These are phyloP conservation scores for Vitis rupestris DNA, from an alignment of 164 flowering plant species.

Conservation along the genomic window DNA sequence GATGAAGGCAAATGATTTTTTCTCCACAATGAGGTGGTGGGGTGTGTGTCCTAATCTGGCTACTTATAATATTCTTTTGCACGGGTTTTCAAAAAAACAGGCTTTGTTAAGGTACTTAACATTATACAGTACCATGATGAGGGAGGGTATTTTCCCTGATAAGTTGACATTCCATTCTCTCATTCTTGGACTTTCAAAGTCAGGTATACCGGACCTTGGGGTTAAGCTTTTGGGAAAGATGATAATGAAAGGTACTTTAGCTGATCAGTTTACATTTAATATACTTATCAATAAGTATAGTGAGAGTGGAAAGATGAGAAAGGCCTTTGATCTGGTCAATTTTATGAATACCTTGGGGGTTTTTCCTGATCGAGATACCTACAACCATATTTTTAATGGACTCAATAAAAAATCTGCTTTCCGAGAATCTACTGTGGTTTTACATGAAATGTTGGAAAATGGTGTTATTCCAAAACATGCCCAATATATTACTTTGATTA, in stretches of 20 bases:
- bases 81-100: constrained; percentile 48
- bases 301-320: constrained; percentile 43
- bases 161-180: constrained; percentile 64
- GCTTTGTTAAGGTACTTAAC: constrained; percentile 36
- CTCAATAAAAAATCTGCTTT: constrained; percentile 42
- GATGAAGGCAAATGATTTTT: constrained; percentile 26
- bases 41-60: constrained; percentile 47
- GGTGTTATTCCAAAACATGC: constrained; percentile 48
- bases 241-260: constrained; percentile 39
- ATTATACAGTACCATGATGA: constrained; percentile 37
- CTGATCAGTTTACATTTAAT: constrained; percentile 51
- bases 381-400: constrained; percentile 42
- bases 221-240: constrained; percentile 45
- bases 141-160: constrained; percentile 49
- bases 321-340: constrained; percentile 47
- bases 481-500: constrained; percentile 56
- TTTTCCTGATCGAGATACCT: constrained; percentile 36
- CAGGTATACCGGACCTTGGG: constrained; percentile 57
- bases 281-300: constrained; percentile 50
- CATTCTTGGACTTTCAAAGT: constrained; percentile 57
- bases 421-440: constrained; percentile 33
- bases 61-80: constrained; percentile 76
- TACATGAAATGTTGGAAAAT: constrained; percentile 55
- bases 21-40: constrained; percentile 29
- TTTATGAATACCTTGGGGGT: constrained; percentile 46